Base-by-base conservation (phyloP, 2,329 filamentous ascomycete genomes). In the Chaetomium sp. region DNA sequence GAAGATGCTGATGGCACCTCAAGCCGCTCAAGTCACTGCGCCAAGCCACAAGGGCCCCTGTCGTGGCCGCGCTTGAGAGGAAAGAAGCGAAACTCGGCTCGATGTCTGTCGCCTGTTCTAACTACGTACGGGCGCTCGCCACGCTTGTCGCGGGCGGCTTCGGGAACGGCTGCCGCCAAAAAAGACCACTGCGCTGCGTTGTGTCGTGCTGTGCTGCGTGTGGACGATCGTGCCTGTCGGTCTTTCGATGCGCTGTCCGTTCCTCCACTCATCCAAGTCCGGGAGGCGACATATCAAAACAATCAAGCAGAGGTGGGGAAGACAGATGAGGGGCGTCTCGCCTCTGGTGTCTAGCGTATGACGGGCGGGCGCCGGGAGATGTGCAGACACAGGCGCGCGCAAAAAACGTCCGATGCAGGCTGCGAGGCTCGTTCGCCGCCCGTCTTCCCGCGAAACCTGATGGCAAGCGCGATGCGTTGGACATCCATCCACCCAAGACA, bases 21-120 rank as follows among this genome's bases (percentile, higher is more conserved):
- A 46, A 4, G 43, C 37, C 41, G 49, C 55, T 33, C 19, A 27
- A 27, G 19, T 27, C 19, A 27, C 19, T 3, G 19, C 49, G 60
- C 60, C 60, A 60, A 62, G 58, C 44, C 37, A n/a, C 34, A 27
- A 2, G 3, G 41, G 36, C 47, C 53, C 55, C 38, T 56, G 59
- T 61, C 57, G 61, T 63, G 59, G 61, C 59, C 57, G 45, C 52
- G 52, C 57, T 58, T 63, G 57, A 60, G 56, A 60, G 57, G 59
- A 27, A 27, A 50, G 54, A 47, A 42, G 50, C 55, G 55, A 49
- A 35, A 40, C 48, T 57, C 19, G 19, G 19, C 19, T 27, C 19
- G 19, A 27, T 27, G 19, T 27, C 19, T 27, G 19, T 27, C 19
- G 19, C 19, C 19, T 27, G 19, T 27, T 27, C 19, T 27, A 27